Conservation (phyloP, 164 flowering plant genomes). For the Paratinospora sagittata region DNA sequence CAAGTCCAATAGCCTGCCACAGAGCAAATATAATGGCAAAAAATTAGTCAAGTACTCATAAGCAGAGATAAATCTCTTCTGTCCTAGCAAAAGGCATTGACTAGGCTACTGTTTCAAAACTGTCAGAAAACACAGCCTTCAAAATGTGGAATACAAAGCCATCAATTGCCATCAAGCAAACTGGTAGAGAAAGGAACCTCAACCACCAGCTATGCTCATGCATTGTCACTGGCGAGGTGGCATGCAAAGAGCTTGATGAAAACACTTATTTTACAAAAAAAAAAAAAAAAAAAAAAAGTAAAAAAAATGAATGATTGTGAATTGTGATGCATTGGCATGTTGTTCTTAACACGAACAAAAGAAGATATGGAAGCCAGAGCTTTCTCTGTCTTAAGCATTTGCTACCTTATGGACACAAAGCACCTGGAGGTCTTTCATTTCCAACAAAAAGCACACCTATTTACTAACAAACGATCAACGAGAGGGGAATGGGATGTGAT, state of each 20-base stretch:
- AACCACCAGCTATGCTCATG: background rate
- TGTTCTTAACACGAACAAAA: too few relatives aligned
- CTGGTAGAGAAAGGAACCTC: background rate
- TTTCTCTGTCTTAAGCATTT: too few relatives aligned
- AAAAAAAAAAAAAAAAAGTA: too few relatives aligned
- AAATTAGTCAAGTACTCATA: background rate
- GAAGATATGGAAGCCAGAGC: too few relatives aligned
- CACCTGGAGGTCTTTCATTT: background rate
- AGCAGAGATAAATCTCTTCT: background rate
- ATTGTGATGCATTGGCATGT: too few relatives aligned
- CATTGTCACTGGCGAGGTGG: background rate
- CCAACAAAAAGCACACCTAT: too few relatives aligned
- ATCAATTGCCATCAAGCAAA: background rate
- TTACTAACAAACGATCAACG: background rate
- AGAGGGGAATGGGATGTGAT: background rate
- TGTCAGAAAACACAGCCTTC: background rate
- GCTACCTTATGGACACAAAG: background rate
- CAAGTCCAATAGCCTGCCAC: constrained; percentile 73
- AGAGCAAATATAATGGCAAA: background rate
- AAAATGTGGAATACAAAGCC: background rate
- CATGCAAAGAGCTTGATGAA: background rate
- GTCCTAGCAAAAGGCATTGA: background rate
- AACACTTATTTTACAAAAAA: too few relatives aligned
- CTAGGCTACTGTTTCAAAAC: background rate
- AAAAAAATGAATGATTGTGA: too few relatives aligned